Percentiles rank a stretch among this genome's conserved stretches.
Conservation (phyloP, 2,329 filamentous ascomycete genomes). For the Acephala macrosclerotiorum region DNA sequence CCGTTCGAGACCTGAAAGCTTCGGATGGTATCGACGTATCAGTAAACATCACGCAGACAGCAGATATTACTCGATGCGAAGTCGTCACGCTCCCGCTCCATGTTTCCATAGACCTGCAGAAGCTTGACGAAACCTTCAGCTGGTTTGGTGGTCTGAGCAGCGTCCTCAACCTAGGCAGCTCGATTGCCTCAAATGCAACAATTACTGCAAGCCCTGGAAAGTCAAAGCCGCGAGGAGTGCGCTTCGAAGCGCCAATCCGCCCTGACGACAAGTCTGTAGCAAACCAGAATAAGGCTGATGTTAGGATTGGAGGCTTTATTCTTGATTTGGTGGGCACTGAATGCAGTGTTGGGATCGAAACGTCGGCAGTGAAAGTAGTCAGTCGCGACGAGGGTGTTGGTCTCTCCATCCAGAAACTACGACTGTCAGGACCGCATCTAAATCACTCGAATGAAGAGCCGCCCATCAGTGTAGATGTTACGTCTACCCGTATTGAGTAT, state of each 20-base stretch:
- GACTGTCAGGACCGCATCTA: conserved; percentile 74
- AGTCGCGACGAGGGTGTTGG: conserved; percentile 76
- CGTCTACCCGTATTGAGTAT: conserved; percentile 76
- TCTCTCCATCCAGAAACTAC: conserved; percentile 77
- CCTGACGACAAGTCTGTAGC: conserved; percentile 39
- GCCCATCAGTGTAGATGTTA: conserved; percentile 68
- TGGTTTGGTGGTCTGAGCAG: conserved; percentile 93
- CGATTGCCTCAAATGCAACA: conserved; percentile 78
- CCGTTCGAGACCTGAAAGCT: conserved; percentile 64
- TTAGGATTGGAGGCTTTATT: conserved; percentile 78
- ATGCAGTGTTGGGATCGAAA: conserved; percentile 76
- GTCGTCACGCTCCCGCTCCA: conserved; percentile 80
- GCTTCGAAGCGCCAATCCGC: conserved; percentile 59
- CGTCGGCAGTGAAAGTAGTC: conserved; percentile 83
- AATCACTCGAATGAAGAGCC: conserved; percentile 60
- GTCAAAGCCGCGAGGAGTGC: conserved; percentile 61
- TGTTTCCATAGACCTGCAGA: conserved; percentile 78
- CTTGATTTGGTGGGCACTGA: conserved; percentile 79
- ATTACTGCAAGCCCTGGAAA: conserved; percentile 48
- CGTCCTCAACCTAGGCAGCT: conserved; percentile 86
- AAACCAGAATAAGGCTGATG: conserved; percentile 69
- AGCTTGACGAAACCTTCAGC: conserved; percentile 84
- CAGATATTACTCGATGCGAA: conserved; percentile 60
- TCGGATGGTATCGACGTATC: conserved; percentile 65
- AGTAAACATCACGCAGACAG: conserved; percentile 57